Evolutionary conservation across 306 rosid genomes (phyloP).

Genomic region (Fagus crenata): DNA sequence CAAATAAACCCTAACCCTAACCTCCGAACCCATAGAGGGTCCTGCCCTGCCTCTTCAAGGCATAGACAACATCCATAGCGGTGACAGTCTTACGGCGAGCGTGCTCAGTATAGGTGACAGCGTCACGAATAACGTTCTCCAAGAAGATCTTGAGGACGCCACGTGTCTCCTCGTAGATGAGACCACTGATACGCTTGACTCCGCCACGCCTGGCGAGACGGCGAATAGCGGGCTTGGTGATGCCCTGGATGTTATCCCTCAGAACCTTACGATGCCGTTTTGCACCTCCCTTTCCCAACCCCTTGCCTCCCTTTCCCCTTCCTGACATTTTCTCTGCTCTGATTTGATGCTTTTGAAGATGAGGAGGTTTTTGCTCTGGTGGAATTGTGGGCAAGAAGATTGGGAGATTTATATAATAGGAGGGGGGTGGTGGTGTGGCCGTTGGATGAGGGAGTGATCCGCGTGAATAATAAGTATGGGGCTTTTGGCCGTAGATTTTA

Average conservation of each 20-base stretch:
- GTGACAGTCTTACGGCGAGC: conserved; percentile 63
- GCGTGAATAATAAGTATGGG: background rate
- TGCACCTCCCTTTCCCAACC: conserved; percentile 64
- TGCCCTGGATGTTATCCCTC: conserved; percentile 63
- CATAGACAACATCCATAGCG: conserved; percentile 63
- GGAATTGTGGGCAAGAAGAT: background rate
- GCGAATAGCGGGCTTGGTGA: conserved; percentile 55
- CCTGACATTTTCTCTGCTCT: conserved; percentile 42
- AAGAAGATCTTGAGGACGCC: conserved; percentile 61
- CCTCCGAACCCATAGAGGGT: conserved; percentile 62
- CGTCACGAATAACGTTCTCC: conserved; percentile 53
- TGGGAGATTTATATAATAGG: background rate
- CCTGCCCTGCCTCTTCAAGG: conserved; percentile 64
- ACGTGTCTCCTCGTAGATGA: conserved; percentile 57
- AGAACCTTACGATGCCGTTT: conserved; percentile 65
- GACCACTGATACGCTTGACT: conserved; percentile 57
- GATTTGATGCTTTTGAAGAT: too few relatives aligned
- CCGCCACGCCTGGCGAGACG: conserved; percentile 56
- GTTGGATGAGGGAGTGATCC: conserved; percentile 35
- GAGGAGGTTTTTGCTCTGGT: background rate
- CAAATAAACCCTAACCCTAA: background rate
- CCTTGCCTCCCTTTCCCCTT: conserved; percentile 66
- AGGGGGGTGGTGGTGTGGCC: background rate
- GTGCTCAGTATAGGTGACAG: conserved; percentile 59
- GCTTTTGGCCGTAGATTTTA: conserved; percentile 30